Percentiles rank a stretch among this genome's conserved stretches.
phyloP scores from a whole-genome alignment of 345 rosid genomes.

The Salix purpurea region DNA sequence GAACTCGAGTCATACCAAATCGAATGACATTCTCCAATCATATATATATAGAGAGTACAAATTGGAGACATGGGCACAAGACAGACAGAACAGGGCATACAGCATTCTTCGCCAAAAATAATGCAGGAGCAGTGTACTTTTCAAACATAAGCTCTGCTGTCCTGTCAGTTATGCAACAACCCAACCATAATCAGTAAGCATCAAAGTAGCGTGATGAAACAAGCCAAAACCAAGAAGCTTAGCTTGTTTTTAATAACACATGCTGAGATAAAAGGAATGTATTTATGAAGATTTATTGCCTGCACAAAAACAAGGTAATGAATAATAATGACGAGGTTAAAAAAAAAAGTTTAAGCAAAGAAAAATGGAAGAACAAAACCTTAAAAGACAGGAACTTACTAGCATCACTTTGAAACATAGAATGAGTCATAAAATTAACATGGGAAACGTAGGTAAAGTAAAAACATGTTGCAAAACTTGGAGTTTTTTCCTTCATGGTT shows the following conservation, averaged over 20 bases:
- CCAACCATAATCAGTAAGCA: conserved; percentile 2
- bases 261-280: background rate
- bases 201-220: background rate
- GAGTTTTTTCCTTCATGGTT: background rate
- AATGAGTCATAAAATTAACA: background rate
- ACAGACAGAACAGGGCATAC: conserved; percentile 44
- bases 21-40: background rate
- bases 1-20: conserved; percentile 9
- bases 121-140: conserved; percentile 91
- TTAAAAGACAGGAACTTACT: background rate
- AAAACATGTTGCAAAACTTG: background rate
- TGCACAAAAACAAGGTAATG: background rate
- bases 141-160: conserved; percentile 95
- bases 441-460: background rate
- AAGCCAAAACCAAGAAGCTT: background rate
- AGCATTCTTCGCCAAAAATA: conserved; percentile 97
- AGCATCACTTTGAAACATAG: background rate
- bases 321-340: background rate
- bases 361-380: background rate
- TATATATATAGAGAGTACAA: background rate
- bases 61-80: background rate
- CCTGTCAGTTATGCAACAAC: conserved; percentile 43
- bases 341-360: background rate
- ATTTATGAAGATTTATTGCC: background rate
- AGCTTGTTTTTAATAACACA: background rate